A percentile compares a stretch with the other conserved stretches of the same genome.
Evolutionary conservation across 139 green algal species (phyloP).

Genomic region (Closterium sp.): DNA sequence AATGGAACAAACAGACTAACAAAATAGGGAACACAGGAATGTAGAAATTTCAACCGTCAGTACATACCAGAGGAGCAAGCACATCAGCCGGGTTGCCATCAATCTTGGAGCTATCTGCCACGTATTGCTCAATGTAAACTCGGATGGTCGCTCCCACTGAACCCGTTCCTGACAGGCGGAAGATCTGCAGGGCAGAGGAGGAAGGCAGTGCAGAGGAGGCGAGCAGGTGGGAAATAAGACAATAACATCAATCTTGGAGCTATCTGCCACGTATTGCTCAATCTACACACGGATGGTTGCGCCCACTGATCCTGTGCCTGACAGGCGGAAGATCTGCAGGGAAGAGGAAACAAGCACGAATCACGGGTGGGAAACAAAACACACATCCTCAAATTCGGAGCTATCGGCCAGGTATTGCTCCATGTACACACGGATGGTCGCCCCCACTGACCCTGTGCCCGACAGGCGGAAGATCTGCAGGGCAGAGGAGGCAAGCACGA

Average conservation of each 20-base stretch:
- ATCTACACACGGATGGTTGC: conserved; percentile 97
- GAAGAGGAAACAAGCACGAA: not conserved
- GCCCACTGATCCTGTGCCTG: conserved; percentile 83
- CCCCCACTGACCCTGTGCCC: conserved; percentile 84
- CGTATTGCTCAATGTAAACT: conserved; percentile 98
- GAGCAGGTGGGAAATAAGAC: not conserved
- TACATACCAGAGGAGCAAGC: conserved; percentile 68
- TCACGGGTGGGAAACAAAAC: not conserved
- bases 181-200: conserved; percentile 51
- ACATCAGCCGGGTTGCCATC: conserved; percentile 80
- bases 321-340: conserved; percentile 77
- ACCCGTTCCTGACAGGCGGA: conserved; percentile 89
- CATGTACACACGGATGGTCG: conserved; percentile 96
- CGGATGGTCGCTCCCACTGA: conserved; percentile 88
- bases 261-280: conserved; percentile 89
- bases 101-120: conserved; percentile 71
- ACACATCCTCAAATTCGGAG: conserved; percentile 62
- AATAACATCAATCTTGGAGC: conserved; percentile 62
- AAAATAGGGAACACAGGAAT: not conserved
- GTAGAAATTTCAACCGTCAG: not conserved
- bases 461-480: conserved; percentile 78
- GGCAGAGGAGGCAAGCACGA: too few species aligned
- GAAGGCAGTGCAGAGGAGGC: too few species aligned
- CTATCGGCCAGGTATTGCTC: conserved; percentile 88
- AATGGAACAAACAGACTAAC: not conserved